Evolutionary conservation across 805 yeast species (phyloP).

Genomic region (Metschnikowia orientalis): DNA sequence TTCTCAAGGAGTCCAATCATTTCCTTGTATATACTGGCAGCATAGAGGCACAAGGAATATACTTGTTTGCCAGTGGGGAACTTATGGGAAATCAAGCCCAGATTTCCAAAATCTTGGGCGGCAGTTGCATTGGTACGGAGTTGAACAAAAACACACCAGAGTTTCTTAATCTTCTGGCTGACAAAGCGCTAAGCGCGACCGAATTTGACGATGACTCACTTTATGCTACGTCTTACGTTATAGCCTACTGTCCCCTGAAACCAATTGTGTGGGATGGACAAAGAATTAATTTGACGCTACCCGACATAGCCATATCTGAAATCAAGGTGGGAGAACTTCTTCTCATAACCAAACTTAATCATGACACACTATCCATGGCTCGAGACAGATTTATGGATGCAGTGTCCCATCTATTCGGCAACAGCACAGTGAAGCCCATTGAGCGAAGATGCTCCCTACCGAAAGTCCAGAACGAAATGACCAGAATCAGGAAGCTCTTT

Average conservation of each 20-base stretch:
- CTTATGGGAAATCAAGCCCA: conserved; percentile 40
- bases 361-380: conserved; percentile 46
- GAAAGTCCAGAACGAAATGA: conserved; percentile 68
- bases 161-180: conserved; percentile 24
- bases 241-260: conserved; percentile 73
- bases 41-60: conserved; percentile 70
- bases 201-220: conserved; percentile 10
- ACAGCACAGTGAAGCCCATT: conserved; percentile 35
- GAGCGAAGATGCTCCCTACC: conserved; percentile 69
- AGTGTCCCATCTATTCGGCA: conserved; percentile 45
- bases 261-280: conserved; percentile 91
- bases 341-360: conserved; percentile 60
- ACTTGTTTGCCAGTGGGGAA: conserved; percentile 70
- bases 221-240: conserved; percentile 52
- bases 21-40: conserved; percentile 71
- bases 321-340: conserved; percentile 65
- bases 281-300: conserved; percentile 52
- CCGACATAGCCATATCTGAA: conserved; percentile 46
- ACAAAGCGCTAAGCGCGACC: conserved; percentile 1
- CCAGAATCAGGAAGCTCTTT: conserved; percentile 59
- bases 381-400: conserved; percentile 53
- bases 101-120: conserved; percentile 36
- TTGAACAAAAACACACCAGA: conserved; percentile 23
- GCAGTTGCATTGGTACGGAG: conserved; percentile 37
- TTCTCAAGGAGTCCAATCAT: conserved; percentile 64